Base-by-base conservation (phyloP, 2,329 filamentous ascomycete genomes). In the Colletotrichum spinosum region DNA sequence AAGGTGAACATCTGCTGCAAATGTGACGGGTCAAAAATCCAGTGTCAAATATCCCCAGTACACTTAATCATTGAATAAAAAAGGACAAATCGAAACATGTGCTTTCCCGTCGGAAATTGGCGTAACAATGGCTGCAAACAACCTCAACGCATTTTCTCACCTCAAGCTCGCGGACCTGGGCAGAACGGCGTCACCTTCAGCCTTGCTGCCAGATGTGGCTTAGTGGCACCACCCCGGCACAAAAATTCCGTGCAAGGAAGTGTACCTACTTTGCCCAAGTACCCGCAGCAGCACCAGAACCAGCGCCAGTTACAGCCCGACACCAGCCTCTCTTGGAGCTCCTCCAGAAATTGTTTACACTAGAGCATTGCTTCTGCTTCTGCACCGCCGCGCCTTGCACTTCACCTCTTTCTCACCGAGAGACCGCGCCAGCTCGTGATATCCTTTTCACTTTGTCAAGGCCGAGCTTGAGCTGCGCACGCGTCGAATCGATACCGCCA, bases 191-290 rank as follows among this genome's bases (percentile, higher is more conserved):
- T 68, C 59, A 57, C 34, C 63, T 67, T 73, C 74, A 77, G 74
- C 72, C 75, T 75, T 76, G 75, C 67, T 55, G 64, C 76, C 69
- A 34, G 70, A 77, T 74, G 57, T 34, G 77, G 77, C 57, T 64
- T 78, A 78, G 77, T 73, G 75, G 67, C 12, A 50, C 52, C 58
- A 55, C 58, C 49, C 34, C 48, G 48, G 70, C 70, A 73, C 76
- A 75, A 78, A 78, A 78, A 77, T 74, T 72, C 75, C 76, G 25
- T 25, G 25, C 25, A 25, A 25, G 25, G 25, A 75, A 75, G 74
- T 71, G 72, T 72, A 64, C n/a, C n/a, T n/a, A n/a, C 65, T 52
- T 33, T 46, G 45, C 67, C 73, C 74, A 76, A 74, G 25, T 25
- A 25, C 25, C 25, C 3, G 25, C 25, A 25, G 25, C 25, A 25